Conservation (phyloP, 2,329 filamentous ascomycete genomes). For the Tricladium varicosporioides region DNA sequence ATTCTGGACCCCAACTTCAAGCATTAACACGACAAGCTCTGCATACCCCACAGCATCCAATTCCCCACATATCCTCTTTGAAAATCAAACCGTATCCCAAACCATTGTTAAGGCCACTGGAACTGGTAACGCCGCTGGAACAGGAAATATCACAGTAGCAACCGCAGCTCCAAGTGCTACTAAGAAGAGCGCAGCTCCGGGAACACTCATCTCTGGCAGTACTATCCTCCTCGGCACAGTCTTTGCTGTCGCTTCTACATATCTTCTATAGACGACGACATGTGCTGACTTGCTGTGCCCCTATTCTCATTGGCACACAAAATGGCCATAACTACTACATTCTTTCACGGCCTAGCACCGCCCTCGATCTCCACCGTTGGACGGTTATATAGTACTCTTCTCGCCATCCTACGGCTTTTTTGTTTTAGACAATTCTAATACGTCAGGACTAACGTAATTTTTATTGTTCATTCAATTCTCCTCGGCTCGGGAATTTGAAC, state of each 20-base stretch:
- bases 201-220: conserved; percentile 18
- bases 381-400: background rate
- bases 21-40: background rate
- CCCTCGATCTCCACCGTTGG: background rate
- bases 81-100: conserved; percentile 20
- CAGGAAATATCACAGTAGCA: conserved; percentile 1
- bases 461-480: conserved; percentile 3
- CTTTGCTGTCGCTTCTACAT: conserved; percentile 21
- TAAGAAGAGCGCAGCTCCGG: conserved; percentile 21
- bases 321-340: background rate
- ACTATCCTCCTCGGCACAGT: conserved; percentile 19
- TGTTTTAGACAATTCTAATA: conserved; percentile 25
- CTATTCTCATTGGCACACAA: background rate
- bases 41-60: conserved; percentile 11
- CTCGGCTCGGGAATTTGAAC: background rate
- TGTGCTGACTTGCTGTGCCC: background rate
- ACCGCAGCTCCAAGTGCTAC: conserved; percentile 9
- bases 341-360: background rate
- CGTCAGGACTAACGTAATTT: conserved; percentile 32
- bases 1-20: conserved; percentile 11
- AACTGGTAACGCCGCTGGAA: conserved; percentile 6
- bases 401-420: background rate
- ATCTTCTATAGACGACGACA: conserved; percentile 21
- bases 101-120: background rate
- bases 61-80: conserved; percentile 27